These are phyloP conservation scores for Aurinia saxatilis DNA, from an alignment of 345 rosid species.

Conservation along the genomic window DNA sequence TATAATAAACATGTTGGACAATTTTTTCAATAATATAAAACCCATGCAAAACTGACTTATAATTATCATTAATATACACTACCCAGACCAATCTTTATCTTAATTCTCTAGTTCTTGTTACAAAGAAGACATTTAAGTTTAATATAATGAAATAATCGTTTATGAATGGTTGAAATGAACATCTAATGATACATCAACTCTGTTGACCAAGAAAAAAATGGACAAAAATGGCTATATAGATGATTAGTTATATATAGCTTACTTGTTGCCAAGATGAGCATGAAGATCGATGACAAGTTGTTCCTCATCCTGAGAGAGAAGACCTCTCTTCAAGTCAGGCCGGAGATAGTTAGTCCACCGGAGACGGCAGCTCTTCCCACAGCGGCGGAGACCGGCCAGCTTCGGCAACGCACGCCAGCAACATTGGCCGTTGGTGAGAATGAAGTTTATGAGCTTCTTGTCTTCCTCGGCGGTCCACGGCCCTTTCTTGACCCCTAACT, in stretches of 20 bases:
- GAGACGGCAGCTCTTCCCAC: constrained; percentile 80
- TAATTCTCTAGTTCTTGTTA: not conserved
- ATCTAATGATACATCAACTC: no score
- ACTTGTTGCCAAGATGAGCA: constrained; percentile 69
- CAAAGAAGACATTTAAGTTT: not conserved
- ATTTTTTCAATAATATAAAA: not conserved
- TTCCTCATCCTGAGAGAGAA: constrained; percentile 58
- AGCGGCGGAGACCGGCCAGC: constrained; percentile 75
- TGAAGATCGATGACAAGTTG: constrained; percentile 69
- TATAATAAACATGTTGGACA: not conserved
- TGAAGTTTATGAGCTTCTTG: constrained; percentile 56
- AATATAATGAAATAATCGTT: not conserved
- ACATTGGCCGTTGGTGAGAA: constrained; percentile 61
- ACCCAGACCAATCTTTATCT: not conserved
- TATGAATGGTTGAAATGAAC: not conserved
- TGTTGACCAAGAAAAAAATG: not conserved
- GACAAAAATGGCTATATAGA: no score
- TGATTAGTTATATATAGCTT: not conserved
- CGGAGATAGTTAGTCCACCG: constrained; percentile 85
- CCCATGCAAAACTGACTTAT: constrained; percentile 13
- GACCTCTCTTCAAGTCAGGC: constrained; percentile 70
- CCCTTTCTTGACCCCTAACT: constrained; percentile 65
- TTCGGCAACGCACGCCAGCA: constrained; percentile 76
- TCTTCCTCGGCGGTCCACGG: constrained; percentile 84
- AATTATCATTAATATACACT: not conserved